These are phyloP conservation scores for Ramaria rubella DNA, from an alignment of 768 basidiomycete genomes.

Conservation along the genomic window DNA sequence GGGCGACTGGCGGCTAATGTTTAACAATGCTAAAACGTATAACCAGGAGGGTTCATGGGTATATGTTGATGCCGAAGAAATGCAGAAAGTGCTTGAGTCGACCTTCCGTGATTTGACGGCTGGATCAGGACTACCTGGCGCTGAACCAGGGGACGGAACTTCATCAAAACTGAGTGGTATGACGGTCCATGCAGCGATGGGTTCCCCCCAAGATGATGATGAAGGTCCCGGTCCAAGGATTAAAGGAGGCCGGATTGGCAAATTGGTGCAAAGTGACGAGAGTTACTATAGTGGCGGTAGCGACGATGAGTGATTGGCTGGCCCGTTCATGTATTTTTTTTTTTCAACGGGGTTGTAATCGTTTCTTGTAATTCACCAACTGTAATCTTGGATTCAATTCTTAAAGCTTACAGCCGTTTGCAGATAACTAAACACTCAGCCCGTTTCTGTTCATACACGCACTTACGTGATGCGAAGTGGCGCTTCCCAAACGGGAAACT, in stretches of 20 bases:
- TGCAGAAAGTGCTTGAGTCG: conserved; percentile 82
- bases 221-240: conserved; percentile 5
- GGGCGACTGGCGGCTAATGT: conserved; percentile 86
- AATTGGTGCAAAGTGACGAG: conserved; percentile 8
- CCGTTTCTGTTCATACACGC: too few relatives aligned
- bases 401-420: too few relatives aligned
- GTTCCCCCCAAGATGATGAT: conserved; percentile 2
- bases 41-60: conserved; percentile 96
- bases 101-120: conserved; percentile 57
- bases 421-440: too few relatives aligned
- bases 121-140: conserved; percentile 72
- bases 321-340: not conserved
- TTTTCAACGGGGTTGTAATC: not conserved
- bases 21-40: conserved; percentile 87
- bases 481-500: not conserved
- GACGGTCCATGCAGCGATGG: not conserved
- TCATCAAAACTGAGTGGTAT: not conserved
- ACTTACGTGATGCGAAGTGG: too few relatives aligned
- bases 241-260: conserved; percentile 2
- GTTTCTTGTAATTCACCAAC: not conserved
- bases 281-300: conserved; percentile 10
- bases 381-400: not conserved
- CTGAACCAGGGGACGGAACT: conserved; percentile 30
- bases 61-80: conserved; percentile 88
- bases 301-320: conserved; percentile 2